Evolutionary conservation across 2,329 filamentous ascomycete genomes (phyloP), one percentile per base, ranked within the genome.

Genomic region (Penicillium sp.): DNA sequence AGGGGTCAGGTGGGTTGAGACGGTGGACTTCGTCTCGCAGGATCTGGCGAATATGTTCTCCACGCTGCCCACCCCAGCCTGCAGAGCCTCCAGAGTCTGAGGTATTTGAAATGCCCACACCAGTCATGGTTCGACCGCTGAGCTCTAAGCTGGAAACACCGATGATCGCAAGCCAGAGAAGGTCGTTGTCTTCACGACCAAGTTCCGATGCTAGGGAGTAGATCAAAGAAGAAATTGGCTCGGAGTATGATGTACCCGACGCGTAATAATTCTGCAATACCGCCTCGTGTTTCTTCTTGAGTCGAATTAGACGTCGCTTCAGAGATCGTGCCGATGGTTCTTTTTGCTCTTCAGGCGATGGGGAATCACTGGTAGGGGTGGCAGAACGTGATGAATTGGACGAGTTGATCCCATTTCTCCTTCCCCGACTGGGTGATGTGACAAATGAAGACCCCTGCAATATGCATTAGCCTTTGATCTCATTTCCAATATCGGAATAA

Each of bases 201-300:
- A 99, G 84, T 69, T 97, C 94, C 1, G 92, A 96, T 1, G 93
- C 94, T 14, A 99, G 81, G 0, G 92, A 95, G 74, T 97, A 99
- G 69, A 97, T 85, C 77, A 97, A 88, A 0, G 92, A 96, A 0
- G 92, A 94, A 53, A 97, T 90, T 1, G 94, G 94, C 70, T 99
- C 94, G 0, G 93, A 93, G 69, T 96, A 97, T 2, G 92, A 96
- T 2, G 90, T 88, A 40, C 94, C 94, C 27, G 90, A 82, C 26
- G 86, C 83, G 76, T 97, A 97, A 75, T 99, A 97, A 59, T 85
- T 82, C 48, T 89, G 85, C 35, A 97, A 79, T 1, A 92, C 81
- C 0, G 77, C 74, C 72, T 96, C 90, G 62, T 97, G 87, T 65
- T 92, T 88, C 57, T 85, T 81, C 52, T 90, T 87, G 64, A 97